These are phyloP conservation scores for Trichomonascaceae sp. DNA, from an alignment of 1,139 yeast genomes.

Conservation along the genomic window DNA sequence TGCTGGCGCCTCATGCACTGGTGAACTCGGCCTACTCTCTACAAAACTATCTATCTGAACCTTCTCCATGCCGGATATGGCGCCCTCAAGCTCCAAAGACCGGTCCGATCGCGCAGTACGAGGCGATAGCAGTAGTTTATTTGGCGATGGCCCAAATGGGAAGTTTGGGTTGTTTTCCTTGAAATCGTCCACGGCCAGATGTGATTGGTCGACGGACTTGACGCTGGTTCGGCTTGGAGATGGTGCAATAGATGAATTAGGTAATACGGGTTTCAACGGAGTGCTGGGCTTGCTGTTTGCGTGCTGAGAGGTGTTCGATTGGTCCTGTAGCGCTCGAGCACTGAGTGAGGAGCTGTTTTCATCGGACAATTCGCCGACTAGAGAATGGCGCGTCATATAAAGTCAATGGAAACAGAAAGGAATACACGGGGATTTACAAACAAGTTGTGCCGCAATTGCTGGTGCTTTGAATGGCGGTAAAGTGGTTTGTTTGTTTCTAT, in stretches of 20 bases:
- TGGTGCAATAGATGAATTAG: background rate
- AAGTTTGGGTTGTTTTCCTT: background rate
- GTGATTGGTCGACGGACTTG: background rate
- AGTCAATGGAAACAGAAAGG: background rate
- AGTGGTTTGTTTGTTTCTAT: background rate
- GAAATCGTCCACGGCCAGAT: background rate
- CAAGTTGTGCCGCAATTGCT: background rate
- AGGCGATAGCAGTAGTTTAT: slow-evolving; percentile 1
- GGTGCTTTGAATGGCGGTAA: background rate
- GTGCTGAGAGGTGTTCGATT: background rate
- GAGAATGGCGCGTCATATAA: background rate
- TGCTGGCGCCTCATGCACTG: slow-evolving; percentile 14
- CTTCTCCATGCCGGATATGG: slow-evolving; percentile 13
- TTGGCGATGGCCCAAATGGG: background rate
- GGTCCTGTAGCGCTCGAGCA: background rate
- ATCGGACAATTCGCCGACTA: background rate
- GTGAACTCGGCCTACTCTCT: slow-evolving; percentile 7
- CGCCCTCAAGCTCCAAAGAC: slow-evolving; percentile 11
- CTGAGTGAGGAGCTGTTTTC: background rate
- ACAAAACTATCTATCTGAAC: slow-evolving; percentile 12
- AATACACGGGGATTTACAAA: background rate
- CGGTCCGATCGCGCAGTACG: slow-evolving; percentile 2
- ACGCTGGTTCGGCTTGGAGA: background rate
- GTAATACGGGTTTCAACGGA: background rate
- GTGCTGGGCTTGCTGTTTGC: background rate